Base-by-base conservation (phyloP, 2,329 filamentous ascomycete species). In the Xylariaceae sp. region DNA sequence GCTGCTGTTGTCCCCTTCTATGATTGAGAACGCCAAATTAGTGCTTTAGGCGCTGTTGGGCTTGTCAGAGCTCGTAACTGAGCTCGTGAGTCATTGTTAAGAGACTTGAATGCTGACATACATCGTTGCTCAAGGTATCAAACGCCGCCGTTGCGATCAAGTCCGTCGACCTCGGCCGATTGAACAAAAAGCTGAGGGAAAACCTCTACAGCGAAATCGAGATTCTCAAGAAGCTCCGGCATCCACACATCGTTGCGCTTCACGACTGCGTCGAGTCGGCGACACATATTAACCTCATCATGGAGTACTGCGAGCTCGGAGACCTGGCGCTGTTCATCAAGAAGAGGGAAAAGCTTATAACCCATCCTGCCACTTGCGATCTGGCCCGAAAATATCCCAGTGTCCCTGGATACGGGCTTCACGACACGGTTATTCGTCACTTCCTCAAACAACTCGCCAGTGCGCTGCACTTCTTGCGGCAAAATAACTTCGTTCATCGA, bases 301-400 rank as follows among this genome's bases (percentile, higher is more conserved):
- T 97, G 93, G 94, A 99, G 77, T 97, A 95, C 76, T 97, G 94
- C 77, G 91, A 96, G 72, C 83, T 99, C 47, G 93, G 94, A 18
- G 94, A 99, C 72, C 77, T 99, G 60, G 96, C 94, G 9, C 82
- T 93, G 56, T 97, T 99, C 75, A 97, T 99, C 77, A 96, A 94
- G 81, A 95, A 94, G 77, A 85, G 93, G 61, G 87, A 93, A 61
- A 89, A 87, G 71, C 83, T 97, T 51, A 82, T 81, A 50, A 88
- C 87, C 54, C 89, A 96, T 72, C 86, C 89, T 34, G 88, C 90
- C 56, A 94, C 93, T 2, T 84, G 86, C 70, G 91, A 96, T 67
- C 93, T 97, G 86, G 91, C 95, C 62, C 83, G 87, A 69, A 96
- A 96, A 73, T 97, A 99, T 70, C 93, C 94, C 2, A 92, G 90